Evolutionary conservation across 1,139 yeast genomes (phyloP).

Genomic region (Pichia sp.): DNA sequence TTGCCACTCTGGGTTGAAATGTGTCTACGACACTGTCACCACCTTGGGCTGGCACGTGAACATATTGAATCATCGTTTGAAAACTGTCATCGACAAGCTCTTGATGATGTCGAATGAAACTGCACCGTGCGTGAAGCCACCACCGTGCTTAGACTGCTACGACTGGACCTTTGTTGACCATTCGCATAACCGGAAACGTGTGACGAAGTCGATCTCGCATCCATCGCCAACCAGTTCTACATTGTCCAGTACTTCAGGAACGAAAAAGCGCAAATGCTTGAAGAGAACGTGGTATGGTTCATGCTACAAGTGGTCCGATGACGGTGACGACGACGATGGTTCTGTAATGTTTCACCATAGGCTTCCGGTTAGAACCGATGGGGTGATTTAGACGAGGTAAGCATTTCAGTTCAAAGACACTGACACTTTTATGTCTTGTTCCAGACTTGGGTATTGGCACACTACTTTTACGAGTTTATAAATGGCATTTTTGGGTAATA

Average conservation of each 20-base stretch:
- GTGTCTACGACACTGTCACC: constrained; percentile 84
- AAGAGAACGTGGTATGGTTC: constrained; percentile 36
- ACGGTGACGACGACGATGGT: constrained; percentile 23
- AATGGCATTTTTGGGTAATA: not conserved
- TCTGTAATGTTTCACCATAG: not conserved
- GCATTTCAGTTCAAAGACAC: no score
- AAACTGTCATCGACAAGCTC: constrained; percentile 83
- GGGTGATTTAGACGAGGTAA: not conserved
- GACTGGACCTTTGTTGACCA: constrained; percentile 80
- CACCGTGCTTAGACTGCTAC: constrained; percentile 84
- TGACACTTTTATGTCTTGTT: not conserved
- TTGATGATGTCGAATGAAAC: constrained; percentile 69
- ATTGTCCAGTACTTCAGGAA: constrained; percentile 16
- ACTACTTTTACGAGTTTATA: not conserved
- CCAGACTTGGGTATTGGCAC: not conserved
- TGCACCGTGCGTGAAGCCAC: constrained; percentile 68
- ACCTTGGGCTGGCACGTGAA: constrained; percentile 93
- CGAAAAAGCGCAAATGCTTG: constrained; percentile 28
- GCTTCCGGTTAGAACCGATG: not conserved
- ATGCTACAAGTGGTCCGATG: constrained; percentile 33
- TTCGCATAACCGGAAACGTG: constrained; percentile 26
- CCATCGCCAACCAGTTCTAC: constrained; percentile 16
- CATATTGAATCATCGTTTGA: constrained; percentile 83
- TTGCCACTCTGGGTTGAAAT: constrained; percentile 87
- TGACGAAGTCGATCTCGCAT: constrained; percentile 11